These are phyloP conservation scores for Clonostachys solani DNA, from an alignment of 2,329 filamentous ascomycete genomes.

Conservation along the genomic window DNA sequence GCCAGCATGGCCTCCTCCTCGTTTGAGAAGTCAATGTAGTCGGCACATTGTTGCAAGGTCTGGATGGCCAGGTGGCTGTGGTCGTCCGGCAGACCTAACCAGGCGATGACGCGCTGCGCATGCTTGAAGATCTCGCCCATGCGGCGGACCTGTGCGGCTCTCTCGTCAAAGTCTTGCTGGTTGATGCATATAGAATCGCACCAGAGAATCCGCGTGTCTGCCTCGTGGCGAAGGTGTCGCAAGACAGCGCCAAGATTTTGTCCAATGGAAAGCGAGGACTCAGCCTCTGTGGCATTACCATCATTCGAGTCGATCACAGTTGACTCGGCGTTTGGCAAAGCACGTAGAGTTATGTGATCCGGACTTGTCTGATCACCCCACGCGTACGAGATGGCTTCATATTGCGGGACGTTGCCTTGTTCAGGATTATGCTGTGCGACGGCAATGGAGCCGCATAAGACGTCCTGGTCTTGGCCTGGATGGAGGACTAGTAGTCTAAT, in stretches of 20 bases:
- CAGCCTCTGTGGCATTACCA: neutral
- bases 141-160: conserved; percentile 1
- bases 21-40: neutral
- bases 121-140: conserved; percentile 1
- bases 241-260: conserved; percentile 1
- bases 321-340: neutral
- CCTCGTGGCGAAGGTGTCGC: neutral
- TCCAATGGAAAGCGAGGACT: neutral
- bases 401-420: neutral
- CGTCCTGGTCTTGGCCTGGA: neutral
- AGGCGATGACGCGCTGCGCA: neutral
- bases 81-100: neutral
- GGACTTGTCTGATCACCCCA: neutral
- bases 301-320: neutral
- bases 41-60: neutral
- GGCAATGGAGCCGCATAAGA: neutral
- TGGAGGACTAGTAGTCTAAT: neutral
- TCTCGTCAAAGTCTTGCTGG: conserved; percentile 2
- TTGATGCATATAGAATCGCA: conserved; percentile 5
- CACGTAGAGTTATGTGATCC: neutral
- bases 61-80: neutral
- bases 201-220: neutral
- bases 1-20: neutral
- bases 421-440: neutral
- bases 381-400: conserved; percentile 2